phyloP scores from a whole-genome alignment of 495 filamentous ascomycete genomes.

The Amorphotheca resinae region DNA sequence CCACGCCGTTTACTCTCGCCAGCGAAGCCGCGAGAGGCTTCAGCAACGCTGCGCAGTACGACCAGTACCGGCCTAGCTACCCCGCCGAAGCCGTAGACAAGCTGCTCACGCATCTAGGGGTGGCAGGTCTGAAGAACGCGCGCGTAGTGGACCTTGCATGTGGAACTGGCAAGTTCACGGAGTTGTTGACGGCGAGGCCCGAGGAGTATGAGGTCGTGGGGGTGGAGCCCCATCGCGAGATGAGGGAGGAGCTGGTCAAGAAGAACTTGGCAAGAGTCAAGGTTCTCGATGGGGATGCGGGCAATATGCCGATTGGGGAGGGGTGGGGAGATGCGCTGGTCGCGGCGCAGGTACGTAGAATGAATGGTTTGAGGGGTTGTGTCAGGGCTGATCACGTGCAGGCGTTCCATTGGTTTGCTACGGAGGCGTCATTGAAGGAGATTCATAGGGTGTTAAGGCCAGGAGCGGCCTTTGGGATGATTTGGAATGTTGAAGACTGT shows the following conservation, averaged over 20 bases:
- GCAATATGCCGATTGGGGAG: slow-evolving; percentile 36
- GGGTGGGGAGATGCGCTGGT: slow-evolving; percentile 50
- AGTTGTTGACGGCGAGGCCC: slow-evolving; percentile 36
- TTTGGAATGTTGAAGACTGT: slow-evolving; percentile 61
- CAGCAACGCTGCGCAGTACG: slow-evolving; percentile 41
- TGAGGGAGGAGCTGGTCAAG: slow-evolving; percentile 40
- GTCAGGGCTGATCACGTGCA: slow-evolving; percentile 17
- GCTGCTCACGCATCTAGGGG: slow-evolving; percentile 35
- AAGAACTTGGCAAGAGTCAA: slow-evolving; percentile 38
- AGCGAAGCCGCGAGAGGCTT: slow-evolving; percentile 31
- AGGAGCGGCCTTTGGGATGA: slow-evolving; percentile 40
- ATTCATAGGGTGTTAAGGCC: slow-evolving; percentile 44
- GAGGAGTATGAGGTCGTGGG: slow-evolving; percentile 45
- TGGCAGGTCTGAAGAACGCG: slow-evolving; percentile 29
- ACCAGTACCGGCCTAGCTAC: slow-evolving; percentile 50
- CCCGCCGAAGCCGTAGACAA: slow-evolving; percentile 37
- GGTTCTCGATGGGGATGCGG: slow-evolving; percentile 41
- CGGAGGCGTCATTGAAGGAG: slow-evolving; percentile 38
- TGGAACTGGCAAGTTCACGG: slow-evolving; percentile 57
- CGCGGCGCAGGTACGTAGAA: slow-evolving; percentile 45
- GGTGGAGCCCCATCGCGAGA: slow-evolving; percentile 48
- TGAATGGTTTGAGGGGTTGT: not conserved
- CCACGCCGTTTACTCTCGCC: slow-evolving; percentile 6
- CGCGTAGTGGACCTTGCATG: slow-evolving; percentile 48
- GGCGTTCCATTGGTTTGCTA: slow-evolving; percentile 58